Base-by-base conservation (phyloP, 306 rosid species). In the Vicia sativa region DNA sequence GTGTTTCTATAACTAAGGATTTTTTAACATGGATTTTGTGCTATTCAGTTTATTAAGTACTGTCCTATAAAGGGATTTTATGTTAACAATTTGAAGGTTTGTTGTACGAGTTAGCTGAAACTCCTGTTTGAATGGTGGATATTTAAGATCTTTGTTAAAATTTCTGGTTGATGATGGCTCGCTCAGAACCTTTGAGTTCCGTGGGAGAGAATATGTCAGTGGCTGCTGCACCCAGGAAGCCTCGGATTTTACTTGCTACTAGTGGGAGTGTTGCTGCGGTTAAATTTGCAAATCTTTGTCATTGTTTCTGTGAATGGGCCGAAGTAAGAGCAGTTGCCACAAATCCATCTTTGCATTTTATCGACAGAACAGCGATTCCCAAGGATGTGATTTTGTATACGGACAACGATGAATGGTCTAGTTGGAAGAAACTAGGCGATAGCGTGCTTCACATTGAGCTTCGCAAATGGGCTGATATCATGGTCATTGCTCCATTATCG, bases 181-280 rank as follows among this genome's bases (percentile, higher is more conserved):
- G 60, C 61, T 71, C 91, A 62, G 92, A 86, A 70, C 60, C 81
- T 65, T 78, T 14, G 9, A 65, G 73, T 67, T 60, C 72, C 53
- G 87, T 73, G 62, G 82, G 77, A 42, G 87, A 84, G 53, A 71
- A 63, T 46, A 81, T 75, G 81, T 81, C 78, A 38, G 66, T 69
- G 37, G 84, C 68, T 53, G 57, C 61, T 62, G 65, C 64, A n/a
- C 65, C 76, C 1, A 85, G 99, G 73, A 93, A 78, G 88, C 99
- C 99, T 23, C 87, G 92, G 76, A 95, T 95, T 75, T 86, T 90
- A 68, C 97, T 95, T 60, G 95, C 97, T 43, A 91, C 99, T 14
- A 81, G 97, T 41, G 99, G 96, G 56, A 95, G 99, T 77, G 99
- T 90, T 60, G 99, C 99, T 55, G 80, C 99, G 45, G 65, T 95